phyloP scores from a whole-genome alignment of 768 basidiomycete species.

The Xerocomellus amylosporus region DNA sequence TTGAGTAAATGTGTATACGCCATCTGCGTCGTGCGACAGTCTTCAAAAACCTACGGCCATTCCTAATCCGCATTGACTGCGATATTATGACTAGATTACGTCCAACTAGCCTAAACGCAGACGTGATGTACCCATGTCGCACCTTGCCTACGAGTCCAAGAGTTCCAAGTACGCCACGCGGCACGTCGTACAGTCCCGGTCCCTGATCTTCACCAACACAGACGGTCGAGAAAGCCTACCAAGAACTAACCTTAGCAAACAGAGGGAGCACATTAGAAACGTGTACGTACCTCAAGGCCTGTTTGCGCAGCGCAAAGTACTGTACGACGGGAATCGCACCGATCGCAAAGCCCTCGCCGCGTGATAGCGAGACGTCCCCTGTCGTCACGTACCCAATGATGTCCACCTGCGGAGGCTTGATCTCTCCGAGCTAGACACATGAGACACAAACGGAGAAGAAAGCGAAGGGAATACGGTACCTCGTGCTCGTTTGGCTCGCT shows the following conservation, averaged over 20 bases:
- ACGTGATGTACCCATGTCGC: background rate
- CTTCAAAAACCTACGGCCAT: no score
- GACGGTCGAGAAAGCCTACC: conserved; percentile 27
- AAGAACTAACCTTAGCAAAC: background rate
- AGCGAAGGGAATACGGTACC: conserved; percentile 25
- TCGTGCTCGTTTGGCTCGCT: conserved; percentile 22
- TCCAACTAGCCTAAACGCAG: background rate
- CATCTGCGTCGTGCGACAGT: no score
- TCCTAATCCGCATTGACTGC: no score
- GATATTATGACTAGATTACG: background rate
- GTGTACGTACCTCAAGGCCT: conserved; percentile 38
- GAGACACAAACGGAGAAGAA: background rate
- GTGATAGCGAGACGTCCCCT: conserved; percentile 76
- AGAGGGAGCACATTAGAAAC: accelerated
- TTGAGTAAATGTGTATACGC: no score
- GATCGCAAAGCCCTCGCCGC: conserved; percentile 75
- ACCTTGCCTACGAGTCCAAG: conserved; percentile 23
- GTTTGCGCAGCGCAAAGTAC: conserved; percentile 51
- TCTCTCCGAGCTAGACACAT: conserved; percentile 43
- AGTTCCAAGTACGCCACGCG: conserved; percentile 48
- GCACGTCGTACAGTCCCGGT: conserved; percentile 53
- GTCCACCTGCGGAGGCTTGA: conserved; percentile 38
- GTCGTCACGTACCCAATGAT: conserved; percentile 84
- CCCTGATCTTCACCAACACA: conserved; percentile 62
- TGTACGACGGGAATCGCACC: conserved; percentile 63